These are phyloP conservation scores for Claviceps humidiphila DNA, from an alignment of 2,329 filamentous ascomycete species.

Conservation along the genomic window DNA sequence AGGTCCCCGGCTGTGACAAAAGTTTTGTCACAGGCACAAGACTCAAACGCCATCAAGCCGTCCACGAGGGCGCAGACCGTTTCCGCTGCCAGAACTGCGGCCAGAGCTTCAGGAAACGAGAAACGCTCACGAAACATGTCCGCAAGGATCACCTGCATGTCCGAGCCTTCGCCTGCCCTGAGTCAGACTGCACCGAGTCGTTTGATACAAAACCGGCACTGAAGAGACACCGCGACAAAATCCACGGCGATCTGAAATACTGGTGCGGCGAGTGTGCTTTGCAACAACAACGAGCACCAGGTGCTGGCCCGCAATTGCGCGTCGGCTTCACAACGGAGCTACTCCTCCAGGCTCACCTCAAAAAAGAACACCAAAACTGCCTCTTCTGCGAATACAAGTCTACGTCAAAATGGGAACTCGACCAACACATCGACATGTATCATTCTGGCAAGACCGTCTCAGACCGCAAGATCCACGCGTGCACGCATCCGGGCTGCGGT, in stretches of 20 bases:
- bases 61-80: conserved; percentile 60
- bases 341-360: conserved; percentile 61
- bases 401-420: conserved; percentile 51
- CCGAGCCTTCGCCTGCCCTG: conserved; percentile 57
- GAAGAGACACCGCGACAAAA: conserved; percentile 54
- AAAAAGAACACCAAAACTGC: conserved; percentile 61
- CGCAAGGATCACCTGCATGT: conserved; percentile 60
- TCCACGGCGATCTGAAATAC: conserved; percentile 58
- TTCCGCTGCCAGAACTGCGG: conserved; percentile 65
- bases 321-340: conserved; percentile 59
- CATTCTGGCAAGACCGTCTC: conserved; percentile 52
- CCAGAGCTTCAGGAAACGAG: conserved; percentile 74
- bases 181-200: conserved; percentile 46
- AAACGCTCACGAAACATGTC: conserved; percentile 74
- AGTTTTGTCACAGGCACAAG: conserved; percentile 69
- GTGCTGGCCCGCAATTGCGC: conserved; percentile 23
- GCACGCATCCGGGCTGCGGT: conserved; percentile 53
- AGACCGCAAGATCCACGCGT: conserved; percentile 52
- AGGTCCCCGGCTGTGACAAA: conserved; percentile 61
- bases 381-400: conserved; percentile 59
- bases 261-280: conserved; percentile 63
- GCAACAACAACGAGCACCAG: conserved; percentile 22
- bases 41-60: conserved; percentile 62
- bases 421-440: conserved; percentile 64
- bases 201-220: conserved; percentile 65